These are phyloP conservation scores for Aspergillus sp. DNA, from an alignment of 2,329 filamentous ascomycete genomes.

Conservation along the genomic window DNA sequence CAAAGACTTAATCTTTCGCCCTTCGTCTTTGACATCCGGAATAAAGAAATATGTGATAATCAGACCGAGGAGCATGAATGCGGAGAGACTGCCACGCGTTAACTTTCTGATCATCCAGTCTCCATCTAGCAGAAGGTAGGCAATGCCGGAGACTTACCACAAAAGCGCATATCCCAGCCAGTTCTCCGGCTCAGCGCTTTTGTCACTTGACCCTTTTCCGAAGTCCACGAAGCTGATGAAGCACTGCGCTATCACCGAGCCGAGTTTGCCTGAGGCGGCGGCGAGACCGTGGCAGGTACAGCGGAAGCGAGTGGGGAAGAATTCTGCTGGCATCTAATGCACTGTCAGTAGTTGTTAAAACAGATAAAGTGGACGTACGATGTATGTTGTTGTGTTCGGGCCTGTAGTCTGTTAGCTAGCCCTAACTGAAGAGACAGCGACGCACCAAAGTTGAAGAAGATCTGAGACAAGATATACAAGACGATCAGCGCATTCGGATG, in stretches of 20 bases:
- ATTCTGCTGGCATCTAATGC: conserved; percentile 42
- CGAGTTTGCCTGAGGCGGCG: conserved; percentile 49
- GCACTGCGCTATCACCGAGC: conserved; percentile 32
- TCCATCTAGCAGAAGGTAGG: neutral
- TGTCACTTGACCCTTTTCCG: conserved; percentile 2
- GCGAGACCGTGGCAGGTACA: conserved; percentile 50
- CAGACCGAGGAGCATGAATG: conserved; percentile 29
- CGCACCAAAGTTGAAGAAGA: conserved; percentile 43
- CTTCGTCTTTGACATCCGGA: conserved; percentile 24
- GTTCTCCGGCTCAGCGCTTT: neutral
- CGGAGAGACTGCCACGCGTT: conserved; percentile 1
- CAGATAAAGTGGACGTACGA: conserved; percentile 19
- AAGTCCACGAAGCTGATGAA: conserved; percentile 14
- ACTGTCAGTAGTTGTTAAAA: neutral
- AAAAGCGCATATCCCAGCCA: conserved; percentile 17
- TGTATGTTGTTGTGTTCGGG: conserved; percentile 30
- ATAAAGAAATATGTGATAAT: conserved; percentile 26
- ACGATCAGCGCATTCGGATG: conserved; percentile 27
- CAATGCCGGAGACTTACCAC: neutral
- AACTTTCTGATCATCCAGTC: neutral
- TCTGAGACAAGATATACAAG: conserved; percentile 40
- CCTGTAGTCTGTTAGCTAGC: conserved; percentile 1
- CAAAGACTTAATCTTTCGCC: conserved; percentile 23
- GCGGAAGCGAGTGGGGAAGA: conserved; percentile 51
- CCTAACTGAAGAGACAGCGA: neutral